phyloP scores from a whole-genome alignment of 805 yeast species.

The Candida nanaspora region DNA sequence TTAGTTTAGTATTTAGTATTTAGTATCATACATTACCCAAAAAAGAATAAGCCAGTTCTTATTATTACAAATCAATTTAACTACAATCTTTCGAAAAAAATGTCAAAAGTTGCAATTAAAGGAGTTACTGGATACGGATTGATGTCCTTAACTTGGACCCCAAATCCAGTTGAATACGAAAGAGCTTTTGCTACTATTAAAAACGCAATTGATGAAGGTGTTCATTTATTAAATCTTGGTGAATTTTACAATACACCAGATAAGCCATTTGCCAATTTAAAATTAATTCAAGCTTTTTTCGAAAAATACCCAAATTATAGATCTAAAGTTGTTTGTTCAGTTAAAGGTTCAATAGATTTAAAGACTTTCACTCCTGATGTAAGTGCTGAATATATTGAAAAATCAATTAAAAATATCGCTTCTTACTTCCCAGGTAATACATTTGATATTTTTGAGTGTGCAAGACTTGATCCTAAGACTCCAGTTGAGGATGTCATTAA shows the following conservation, averaged over 20 bases:
- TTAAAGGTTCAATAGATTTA: slow-evolving; percentile 54
- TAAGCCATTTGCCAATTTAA: slow-evolving; percentile 36
- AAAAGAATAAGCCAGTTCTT: too few species aligned
- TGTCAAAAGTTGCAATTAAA: background rate
- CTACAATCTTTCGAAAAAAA: background rate
- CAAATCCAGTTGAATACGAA: slow-evolving; percentile 46
- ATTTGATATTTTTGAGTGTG: slow-evolving; percentile 60
- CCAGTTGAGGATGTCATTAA: slow-evolving; percentile 55
- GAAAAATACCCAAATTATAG: slow-evolving; percentile 48
- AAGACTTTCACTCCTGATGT: slow-evolving; percentile 40
- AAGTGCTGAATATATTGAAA: slow-evolving; percentile 36
- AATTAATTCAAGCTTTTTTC: slow-evolving; percentile 51
- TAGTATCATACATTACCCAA: too few species aligned
- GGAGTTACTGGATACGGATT: slow-evolving; percentile 49
- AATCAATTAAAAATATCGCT: slow-evolving; percentile 40
- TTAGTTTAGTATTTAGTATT: too few species aligned
- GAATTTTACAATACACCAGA: slow-evolving; percentile 62
- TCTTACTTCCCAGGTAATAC: slow-evolving; percentile 30
- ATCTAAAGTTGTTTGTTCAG: slow-evolving; percentile 48
- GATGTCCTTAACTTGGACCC: slow-evolving; percentile 74
- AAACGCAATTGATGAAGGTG: slow-evolving; percentile 40
- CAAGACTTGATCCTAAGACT: slow-evolving; percentile 55
- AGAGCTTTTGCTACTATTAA: slow-evolving; percentile 48
- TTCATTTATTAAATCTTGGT: slow-evolving; percentile 61
- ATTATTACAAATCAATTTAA: too few species aligned